These are phyloP conservation scores for Suillus ampliporus DNA, from an alignment of 768 basidiomycete genomes.

Conservation along the genomic window DNA sequence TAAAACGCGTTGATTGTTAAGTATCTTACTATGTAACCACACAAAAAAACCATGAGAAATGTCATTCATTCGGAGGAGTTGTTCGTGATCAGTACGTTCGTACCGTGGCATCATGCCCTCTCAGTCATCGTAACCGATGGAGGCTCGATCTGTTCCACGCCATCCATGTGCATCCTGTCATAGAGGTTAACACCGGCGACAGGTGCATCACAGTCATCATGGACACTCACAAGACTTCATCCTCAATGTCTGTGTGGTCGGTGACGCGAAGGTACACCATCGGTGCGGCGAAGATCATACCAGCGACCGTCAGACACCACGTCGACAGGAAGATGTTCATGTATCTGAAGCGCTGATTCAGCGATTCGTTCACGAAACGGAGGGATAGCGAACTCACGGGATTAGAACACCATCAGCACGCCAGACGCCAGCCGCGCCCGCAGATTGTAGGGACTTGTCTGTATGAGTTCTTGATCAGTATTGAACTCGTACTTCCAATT, in stretches of 20 bases:
- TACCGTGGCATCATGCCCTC: background rate
- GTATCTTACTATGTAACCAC: background rate
- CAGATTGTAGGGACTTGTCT: slow-evolving; percentile 81
- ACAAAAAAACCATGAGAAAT: background rate
- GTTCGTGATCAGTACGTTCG: background rate
- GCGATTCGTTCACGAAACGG: background rate
- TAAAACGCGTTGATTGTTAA: background rate
- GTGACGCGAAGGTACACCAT: slow-evolving; percentile 77
- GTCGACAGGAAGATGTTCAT: slow-evolving; percentile 80
- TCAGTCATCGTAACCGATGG: background rate
- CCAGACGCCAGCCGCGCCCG: slow-evolving; percentile 76
- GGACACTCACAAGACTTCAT: slow-evolving; percentile 54
- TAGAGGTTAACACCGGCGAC: background rate
- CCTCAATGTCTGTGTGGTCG: slow-evolving; percentile 56
- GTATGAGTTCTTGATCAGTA: slow-evolving; percentile 6
- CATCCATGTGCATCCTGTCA: slow-evolving; percentile 10
- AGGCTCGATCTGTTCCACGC: slow-evolving; percentile 13
- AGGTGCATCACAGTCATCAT: background rate
- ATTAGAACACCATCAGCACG: slow-evolving; percentile 68
- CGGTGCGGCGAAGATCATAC: slow-evolving; percentile 69
- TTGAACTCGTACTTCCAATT: background rate
- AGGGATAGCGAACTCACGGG: slow-evolving; percentile 55
- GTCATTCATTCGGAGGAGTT: background rate
- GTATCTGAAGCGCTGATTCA: slow-evolving; percentile 41
- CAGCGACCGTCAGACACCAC: slow-evolving; percentile 68